Percentiles rank a stretch among this genome's conserved stretches.
Evolutionary conservation across 106 monocot genomes (phyloP).

Genomic region (Dioscorea alata): DNA sequence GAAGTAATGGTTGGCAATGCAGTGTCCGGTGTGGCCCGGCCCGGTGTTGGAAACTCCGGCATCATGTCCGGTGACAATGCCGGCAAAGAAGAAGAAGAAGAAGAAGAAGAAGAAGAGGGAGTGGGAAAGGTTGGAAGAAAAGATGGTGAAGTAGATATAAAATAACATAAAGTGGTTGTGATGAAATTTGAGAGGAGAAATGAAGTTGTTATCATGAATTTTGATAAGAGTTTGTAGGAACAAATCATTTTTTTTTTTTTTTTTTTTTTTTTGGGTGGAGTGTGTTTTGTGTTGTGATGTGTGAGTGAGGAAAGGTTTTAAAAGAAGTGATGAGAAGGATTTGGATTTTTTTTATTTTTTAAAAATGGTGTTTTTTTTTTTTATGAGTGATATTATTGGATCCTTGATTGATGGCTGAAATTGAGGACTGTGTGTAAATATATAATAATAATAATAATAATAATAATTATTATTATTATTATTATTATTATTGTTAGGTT

Average conservation of each 20-base stretch:
- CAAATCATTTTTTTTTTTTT: no score
- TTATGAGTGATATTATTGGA: neutral
- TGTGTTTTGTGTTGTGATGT: neutral
- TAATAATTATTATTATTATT: no score
- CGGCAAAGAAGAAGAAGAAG: constrained; percentile 11
- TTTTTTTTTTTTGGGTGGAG: neutral
- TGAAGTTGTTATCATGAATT: neutral
- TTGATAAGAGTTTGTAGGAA: neutral
- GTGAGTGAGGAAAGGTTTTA: neutral
- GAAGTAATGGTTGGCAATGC: constrained; percentile 39
- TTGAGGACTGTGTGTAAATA: neutral
- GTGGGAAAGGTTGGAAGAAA: constrained; percentile 2
- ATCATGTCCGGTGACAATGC: constrained; percentile 36
- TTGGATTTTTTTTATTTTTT: neutral
- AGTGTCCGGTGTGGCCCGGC: constrained; percentile 1
- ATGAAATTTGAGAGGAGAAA: neutral
- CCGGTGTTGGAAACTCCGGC: constrained; percentile 36
- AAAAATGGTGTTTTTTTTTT: neutral
- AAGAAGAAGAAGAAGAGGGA: constrained; percentile 2
- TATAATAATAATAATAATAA: neutral
- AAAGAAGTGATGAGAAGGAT: neutral
- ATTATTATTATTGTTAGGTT: no score
- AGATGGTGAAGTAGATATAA: constrained; percentile 36
- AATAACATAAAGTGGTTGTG: neutral
- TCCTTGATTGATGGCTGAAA: constrained; percentile 1